Percentiles rank a stretch among this genome's conserved stretches.
Conservation (phyloP, 2,329 filamentous ascomycete species). For the Thyridium curvatum region DNA sequence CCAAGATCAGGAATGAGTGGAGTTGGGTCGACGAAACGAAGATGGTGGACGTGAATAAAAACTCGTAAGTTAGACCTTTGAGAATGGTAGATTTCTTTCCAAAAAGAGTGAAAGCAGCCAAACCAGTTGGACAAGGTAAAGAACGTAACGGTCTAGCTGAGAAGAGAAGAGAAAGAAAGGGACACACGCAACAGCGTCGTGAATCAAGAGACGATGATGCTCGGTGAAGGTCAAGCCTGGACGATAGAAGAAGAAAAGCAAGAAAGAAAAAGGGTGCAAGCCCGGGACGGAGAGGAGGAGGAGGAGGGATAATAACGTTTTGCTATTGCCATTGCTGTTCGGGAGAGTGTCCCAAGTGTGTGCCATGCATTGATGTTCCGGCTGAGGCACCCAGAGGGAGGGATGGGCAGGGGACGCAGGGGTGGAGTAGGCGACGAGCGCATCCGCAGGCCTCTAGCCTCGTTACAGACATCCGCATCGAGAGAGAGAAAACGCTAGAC, state of each 20-base stretch:
- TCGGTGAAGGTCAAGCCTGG: constrained; percentile 10
- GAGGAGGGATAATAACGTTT: constrained; percentile 31
- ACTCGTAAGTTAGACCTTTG: no score
- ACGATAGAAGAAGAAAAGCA: constrained; percentile 18
- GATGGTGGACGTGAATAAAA: no score
- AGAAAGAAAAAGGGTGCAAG: constrained; percentile 15
- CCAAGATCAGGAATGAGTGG: no score
- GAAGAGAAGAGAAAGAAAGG: constrained; percentile 20
- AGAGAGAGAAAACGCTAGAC: constrained; percentile 1
- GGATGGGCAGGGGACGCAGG: constrained; percentile 8
- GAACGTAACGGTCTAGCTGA: constrained; percentile 32
- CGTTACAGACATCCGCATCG: constrained; percentile 27
- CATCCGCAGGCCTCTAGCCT: constrained; percentile 22
- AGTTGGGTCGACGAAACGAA: no score
- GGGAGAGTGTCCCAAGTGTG: constrained; percentile 6
- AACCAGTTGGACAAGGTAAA: constrained; percentile 33
- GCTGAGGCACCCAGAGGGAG: constrained; percentile 23
- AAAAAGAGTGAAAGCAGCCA: constrained; percentile 25
- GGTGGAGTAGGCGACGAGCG: not conserved
- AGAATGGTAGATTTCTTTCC: no score
- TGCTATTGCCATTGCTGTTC: constrained; percentile 15
- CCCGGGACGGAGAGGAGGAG: constrained; percentile 16
- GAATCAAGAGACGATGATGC: constrained; percentile 7
- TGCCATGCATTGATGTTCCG: constrained; percentile 23
- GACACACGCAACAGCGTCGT: constrained; percentile 22